phyloP scores from a whole-genome alignment of 768 basidiomycete species.

The Coprinellus aureogranulatus region DNA sequence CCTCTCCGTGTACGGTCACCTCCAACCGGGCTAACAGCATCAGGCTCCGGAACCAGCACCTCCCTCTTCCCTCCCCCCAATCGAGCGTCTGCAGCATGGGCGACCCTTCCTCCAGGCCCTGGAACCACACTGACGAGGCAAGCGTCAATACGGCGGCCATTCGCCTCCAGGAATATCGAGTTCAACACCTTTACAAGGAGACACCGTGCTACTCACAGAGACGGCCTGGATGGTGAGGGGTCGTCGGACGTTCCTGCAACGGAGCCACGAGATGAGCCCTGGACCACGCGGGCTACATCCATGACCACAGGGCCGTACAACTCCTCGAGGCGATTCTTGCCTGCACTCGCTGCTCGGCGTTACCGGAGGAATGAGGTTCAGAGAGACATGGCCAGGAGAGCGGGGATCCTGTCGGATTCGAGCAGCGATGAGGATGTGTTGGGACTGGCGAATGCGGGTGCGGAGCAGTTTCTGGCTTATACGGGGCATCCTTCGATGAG shows the following conservation, averaged over 20 bases:
- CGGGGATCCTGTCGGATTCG: not conserved
- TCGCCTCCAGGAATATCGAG: slow-evolving; percentile 51
- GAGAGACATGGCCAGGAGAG: not conserved
- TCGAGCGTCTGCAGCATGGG: slow-evolving; percentile 25
- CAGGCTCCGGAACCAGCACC: not conserved
- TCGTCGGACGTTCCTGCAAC: slow-evolving; percentile 23
- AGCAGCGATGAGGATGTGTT: not conserved
- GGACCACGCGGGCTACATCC: slow-evolving; percentile 1
- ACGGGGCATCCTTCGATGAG: not conserved
- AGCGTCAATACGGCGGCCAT: slow-evolving; percentile 59
- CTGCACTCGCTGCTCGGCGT: slow-evolving; percentile 4
- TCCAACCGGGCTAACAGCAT: too few relatives aligned
- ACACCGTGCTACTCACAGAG: slow-evolving; percentile 53
- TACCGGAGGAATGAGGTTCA: not conserved
- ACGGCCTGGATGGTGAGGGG: slow-evolving; percentile 24
- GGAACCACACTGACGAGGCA: slow-evolving; percentile 47
- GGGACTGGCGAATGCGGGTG: not conserved
- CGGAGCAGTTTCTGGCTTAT: not conserved
- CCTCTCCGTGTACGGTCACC: not conserved
- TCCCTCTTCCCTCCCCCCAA: not conserved
- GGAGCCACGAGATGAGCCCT: slow-evolving; percentile 1
- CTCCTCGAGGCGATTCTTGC: slow-evolving; percentile 13
- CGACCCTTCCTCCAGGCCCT: slow-evolving; percentile 20
- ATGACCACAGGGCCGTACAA: not conserved
- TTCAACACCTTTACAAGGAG: slow-evolving; percentile 72